Evolutionary conservation across 2,329 filamentous ascomycete genomes (phyloP).

Genomic region (Trichoderma sp.): DNA sequence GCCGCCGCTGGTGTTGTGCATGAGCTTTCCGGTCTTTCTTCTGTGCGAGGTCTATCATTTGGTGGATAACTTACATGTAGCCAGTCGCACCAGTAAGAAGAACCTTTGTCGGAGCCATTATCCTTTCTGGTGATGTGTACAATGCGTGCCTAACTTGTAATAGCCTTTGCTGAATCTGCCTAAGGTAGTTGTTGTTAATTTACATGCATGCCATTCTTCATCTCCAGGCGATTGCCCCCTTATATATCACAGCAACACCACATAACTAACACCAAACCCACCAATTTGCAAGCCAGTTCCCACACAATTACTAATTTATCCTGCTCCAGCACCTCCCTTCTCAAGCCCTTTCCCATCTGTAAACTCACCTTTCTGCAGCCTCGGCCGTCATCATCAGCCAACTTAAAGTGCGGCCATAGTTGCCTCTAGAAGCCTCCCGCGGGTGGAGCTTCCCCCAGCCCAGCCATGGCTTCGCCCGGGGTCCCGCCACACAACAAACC

Average conservation of each 20-base stretch:
- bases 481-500: neutral
- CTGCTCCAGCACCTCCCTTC: too few species aligned
- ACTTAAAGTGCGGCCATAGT: conserved; percentile 19
- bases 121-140: neutral
- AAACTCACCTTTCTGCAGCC: neutral
- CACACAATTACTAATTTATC: conserved; percentile 5
- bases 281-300: neutral
- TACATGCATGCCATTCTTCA: neutral
- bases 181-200: neutral
- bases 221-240: neutral
- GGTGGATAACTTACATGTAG: conserved; percentile 33
- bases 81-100: conserved; percentile 37
- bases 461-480: neutral
- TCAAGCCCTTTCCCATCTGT: neutral
- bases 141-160: neutral
- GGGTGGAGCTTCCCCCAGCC: neutral
- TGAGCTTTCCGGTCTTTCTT: too few species aligned
- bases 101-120: conserved; percentile 32
- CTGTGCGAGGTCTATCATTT: too few species aligned
- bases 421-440: conserved; percentile 4
- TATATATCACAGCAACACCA: conserved; percentile 5
- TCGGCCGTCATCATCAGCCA: neutral
- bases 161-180: neutral
- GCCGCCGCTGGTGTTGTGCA: conserved; percentile 32
- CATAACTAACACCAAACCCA: neutral